Percentiles rank a stretch among this genome's conserved stretches.
Evolutionary conservation across 1,284 basidiomycete species (phyloP).

Genomic region (Megacollybia platyphylla): DNA sequence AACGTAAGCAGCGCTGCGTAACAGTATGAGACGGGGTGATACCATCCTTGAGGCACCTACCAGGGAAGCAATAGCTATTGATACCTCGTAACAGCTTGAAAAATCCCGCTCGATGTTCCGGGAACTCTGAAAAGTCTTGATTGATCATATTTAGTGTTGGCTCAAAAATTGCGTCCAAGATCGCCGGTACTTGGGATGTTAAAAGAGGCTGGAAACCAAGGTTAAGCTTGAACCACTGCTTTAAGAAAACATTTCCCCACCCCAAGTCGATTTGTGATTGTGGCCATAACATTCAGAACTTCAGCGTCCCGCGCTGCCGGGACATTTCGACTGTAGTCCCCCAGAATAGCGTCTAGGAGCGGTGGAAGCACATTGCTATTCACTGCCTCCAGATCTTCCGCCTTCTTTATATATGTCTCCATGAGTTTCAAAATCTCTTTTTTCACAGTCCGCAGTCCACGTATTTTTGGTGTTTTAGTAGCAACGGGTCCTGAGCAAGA

Average conservation of each 20-base stretch:
- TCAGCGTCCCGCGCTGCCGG: slow-evolving; percentile 93
- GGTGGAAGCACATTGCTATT: slow-evolving; percentile 92
- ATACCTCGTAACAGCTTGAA: slow-evolving; percentile 94
- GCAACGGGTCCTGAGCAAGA: slow-evolving; percentile 64
- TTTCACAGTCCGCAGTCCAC: slow-evolving; percentile 92
- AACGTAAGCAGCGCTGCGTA: slow-evolving; percentile 70
- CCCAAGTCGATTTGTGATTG: slow-evolving; percentile 82
- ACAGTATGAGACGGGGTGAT: slow-evolving; percentile 2
- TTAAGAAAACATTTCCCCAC: slow-evolving; percentile 31
- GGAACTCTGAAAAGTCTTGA: slow-evolving; percentile 96
- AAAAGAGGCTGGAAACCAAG: slow-evolving; percentile 47
- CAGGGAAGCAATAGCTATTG: slow-evolving; percentile 93
- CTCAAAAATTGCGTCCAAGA: slow-evolving; percentile 96
- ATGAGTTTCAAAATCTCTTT: slow-evolving; percentile 97
- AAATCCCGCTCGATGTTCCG: slow-evolving; percentile 96
- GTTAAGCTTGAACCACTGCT: slow-evolving; percentile 5
- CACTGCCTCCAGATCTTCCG: slow-evolving; percentile 90
- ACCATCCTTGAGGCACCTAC: slow-evolving; percentile 24
- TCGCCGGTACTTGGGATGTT: slow-evolving; percentile 91
- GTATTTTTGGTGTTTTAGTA: slow-evolving; percentile 95
- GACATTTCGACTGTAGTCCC: slow-evolving; percentile 94
- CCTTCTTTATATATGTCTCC: slow-evolving; percentile 96
- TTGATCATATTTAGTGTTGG: slow-evolving; percentile 99
- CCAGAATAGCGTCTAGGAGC: slow-evolving; percentile 90
- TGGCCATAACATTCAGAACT: slow-evolving; percentile 96